phyloP scores from a whole-genome alignment of 2,329 filamentous ascomycete species.

The Nemania sp. region DNA sequence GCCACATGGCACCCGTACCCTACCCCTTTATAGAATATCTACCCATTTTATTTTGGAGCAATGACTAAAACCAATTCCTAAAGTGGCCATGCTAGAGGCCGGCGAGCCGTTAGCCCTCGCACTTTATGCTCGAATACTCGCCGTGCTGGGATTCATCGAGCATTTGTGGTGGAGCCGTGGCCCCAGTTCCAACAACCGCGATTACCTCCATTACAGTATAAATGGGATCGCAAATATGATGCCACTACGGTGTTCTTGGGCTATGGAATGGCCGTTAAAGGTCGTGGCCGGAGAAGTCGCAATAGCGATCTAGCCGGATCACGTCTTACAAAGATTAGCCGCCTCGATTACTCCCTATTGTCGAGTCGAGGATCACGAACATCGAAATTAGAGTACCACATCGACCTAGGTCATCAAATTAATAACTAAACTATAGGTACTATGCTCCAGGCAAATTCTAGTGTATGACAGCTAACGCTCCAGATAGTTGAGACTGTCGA shows the following conservation, averaged over 20 bases:
- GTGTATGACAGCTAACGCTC: conserved; percentile 10
- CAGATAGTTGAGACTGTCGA: conserved; percentile 2
- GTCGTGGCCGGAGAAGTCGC: conserved; percentile 26
- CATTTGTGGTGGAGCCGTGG: conserved; percentile 35
- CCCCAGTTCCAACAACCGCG: conserved; percentile 19
- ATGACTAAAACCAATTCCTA: conserved; percentile 22
- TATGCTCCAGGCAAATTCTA: conserved; percentile 1
- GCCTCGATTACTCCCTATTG: neutral
- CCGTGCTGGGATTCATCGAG: conserved; percentile 35
- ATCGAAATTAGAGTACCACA: neutral
- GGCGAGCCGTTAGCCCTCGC: conserved; percentile 32
- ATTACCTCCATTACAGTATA: conserved; percentile 29
- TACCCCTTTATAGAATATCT: neutral
- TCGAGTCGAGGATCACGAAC: neutral
- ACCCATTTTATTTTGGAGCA: neutral
- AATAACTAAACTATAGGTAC: conserved; percentile 7
- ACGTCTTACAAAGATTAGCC: neutral
- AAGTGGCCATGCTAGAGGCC: conserved; percentile 30
- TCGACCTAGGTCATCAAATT: neutral
- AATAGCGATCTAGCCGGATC: neutral
- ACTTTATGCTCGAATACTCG: conserved; percentile 31
- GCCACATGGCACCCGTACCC: neutral
- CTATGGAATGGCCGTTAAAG: conserved; percentile 32
- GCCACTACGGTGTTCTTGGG: conserved; percentile 22
- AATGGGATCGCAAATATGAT: conserved; percentile 31